Evolutionary conservation across 805 yeast genomes (phyloP).

Genomic region (Metschnikowia proteae): DNA sequence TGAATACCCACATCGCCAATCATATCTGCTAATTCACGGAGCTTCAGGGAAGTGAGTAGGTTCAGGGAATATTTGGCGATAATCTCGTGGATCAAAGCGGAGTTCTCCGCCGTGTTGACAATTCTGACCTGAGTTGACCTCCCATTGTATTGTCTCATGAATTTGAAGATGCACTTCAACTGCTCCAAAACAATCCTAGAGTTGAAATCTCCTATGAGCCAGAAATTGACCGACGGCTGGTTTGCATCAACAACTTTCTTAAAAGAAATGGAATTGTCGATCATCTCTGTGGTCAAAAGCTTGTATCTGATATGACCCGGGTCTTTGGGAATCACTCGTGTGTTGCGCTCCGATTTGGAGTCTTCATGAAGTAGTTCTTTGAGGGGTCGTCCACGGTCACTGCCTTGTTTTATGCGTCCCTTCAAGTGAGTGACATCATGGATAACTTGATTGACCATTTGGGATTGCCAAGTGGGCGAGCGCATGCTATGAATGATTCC

Average conservation of each 20-base stretch:
- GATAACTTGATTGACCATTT: slow-evolving; percentile 49
- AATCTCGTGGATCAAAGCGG: slow-evolving; percentile 3
- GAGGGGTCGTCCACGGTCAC: slow-evolving; percentile 26
- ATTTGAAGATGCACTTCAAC: slow-evolving; percentile 33
- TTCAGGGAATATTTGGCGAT: slow-evolving; percentile 13
- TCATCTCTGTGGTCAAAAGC: slow-evolving; percentile 23
- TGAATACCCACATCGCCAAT: slow-evolving; percentile 13
- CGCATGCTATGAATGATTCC: slow-evolving; percentile 62
- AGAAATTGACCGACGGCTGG: slow-evolving; percentile 46
- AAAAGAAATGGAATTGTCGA: slow-evolving; percentile 23
- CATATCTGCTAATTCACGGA: slow-evolving; percentile 43
- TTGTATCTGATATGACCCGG: slow-evolving; percentile 33
- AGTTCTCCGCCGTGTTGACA: slow-evolving; percentile 21
- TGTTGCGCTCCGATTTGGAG: slow-evolving; percentile 45
- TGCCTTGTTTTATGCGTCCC: slow-evolving; percentile 22
- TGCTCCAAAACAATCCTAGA: slow-evolving; percentile 39
- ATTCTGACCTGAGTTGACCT: slow-evolving; percentile 37
- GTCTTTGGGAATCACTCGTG: slow-evolving; percentile 33
- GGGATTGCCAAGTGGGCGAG: slow-evolving; percentile 50
- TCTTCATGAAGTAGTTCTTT: slow-evolving; percentile 41
- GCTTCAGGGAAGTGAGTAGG: slow-evolving; percentile 36
- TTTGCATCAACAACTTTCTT: slow-evolving; percentile 9
- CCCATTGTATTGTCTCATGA: slow-evolving; percentile 19
- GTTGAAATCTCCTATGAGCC: slow-evolving; percentile 59
- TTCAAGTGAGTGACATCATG: slow-evolving; percentile 47